These are phyloP conservation scores for Diversispora epigaea DNA, from an alignment of 192 early-diverging fungal species.

Conservation along the genomic window DNA sequence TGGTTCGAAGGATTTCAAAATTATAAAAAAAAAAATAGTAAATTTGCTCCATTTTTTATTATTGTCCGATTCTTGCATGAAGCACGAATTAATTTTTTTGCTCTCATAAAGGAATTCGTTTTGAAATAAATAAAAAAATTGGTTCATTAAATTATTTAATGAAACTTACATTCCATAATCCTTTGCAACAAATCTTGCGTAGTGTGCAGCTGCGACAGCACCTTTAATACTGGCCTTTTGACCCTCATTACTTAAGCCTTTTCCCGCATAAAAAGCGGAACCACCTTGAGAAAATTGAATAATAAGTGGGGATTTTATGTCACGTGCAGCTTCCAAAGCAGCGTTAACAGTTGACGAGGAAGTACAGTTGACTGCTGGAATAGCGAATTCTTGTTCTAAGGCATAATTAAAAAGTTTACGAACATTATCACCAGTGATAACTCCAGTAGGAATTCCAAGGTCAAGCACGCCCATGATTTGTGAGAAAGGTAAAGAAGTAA, in stretches of 20 bases:
- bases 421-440: conserved; percentile 91
- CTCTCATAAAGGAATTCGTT: not conserved
- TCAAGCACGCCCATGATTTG: conserved; percentile 70
- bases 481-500: not conserved
- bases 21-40: no score
- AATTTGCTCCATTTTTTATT: no score
- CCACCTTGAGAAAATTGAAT: conserved; percentile 97
- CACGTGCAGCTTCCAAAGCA: conserved; percentile 90
- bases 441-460: conserved; percentile 79
- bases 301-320: conserved; percentile 88
- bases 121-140: not conserved
- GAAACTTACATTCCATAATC: conserved; percentile 76
- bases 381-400: conserved; percentile 83
- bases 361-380: conserved; percentile 97
- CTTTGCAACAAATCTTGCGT: conserved; percentile 77
- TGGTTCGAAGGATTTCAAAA: no score
- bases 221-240: conserved; percentile 89
- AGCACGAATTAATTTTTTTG: not conserved
- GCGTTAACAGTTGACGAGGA: conserved; percentile 91
- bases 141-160: not conserved
- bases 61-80: not conserved
- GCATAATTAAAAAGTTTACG: conserved; percentile 77
- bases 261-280: conserved; percentile 88
- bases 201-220: conserved; percentile 88
- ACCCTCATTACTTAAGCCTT: conserved; percentile 85